phyloP scores from a whole-genome alignment of 441 rosid species.

The Croton laevigatus region DNA sequence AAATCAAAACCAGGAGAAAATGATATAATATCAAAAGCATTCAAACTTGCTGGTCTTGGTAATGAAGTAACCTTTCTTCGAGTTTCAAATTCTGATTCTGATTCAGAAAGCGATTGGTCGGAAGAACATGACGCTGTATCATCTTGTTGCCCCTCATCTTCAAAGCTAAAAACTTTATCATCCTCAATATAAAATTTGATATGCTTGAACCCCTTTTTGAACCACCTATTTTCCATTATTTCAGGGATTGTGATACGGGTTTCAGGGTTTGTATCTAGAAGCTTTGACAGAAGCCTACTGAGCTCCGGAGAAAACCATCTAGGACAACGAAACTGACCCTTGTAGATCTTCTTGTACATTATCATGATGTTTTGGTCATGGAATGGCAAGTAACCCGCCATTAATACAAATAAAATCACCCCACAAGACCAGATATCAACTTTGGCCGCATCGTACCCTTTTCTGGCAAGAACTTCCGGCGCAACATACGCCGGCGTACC shows the following conservation, averaged over 20 bases:
- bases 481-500: slow-evolving; percentile 93
- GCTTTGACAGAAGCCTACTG: slow-evolving; percentile 37
- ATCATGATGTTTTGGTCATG: slow-evolving; percentile 75
- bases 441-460: slow-evolving; percentile 82
- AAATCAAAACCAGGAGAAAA: slow-evolving; percentile 80
- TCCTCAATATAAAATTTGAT: slow-evolving; percentile 74
- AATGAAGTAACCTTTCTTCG: slow-evolving; percentile 40
- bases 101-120: slow-evolving; percentile 56
- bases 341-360: slow-evolving; percentile 83
- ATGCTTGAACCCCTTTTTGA: slow-evolving; percentile 77
- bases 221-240: slow-evolving; percentile 74
- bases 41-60: slow-evolving; percentile 80
- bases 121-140: slow-evolving; percentile 43
- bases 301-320: slow-evolving; percentile 85
- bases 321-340: slow-evolving; percentile 76
- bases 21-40: slow-evolving; percentile 80
- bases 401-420: slow-evolving; percentile 68
- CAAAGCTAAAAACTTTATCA: slow-evolving; percentile 58
- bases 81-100: slow-evolving; percentile 48
- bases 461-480: slow-evolving; percentile 75
- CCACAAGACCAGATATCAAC: slow-evolving; percentile 94
- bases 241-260: slow-evolving; percentile 61
- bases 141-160: slow-evolving; percentile 35
- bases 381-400: slow-evolving; percentile 86
- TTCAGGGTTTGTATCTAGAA: slow-evolving; percentile 68